Conservation (phyloP, 768 basidiomycete genomes). For the Clitopilus hobsonii region DNA sequence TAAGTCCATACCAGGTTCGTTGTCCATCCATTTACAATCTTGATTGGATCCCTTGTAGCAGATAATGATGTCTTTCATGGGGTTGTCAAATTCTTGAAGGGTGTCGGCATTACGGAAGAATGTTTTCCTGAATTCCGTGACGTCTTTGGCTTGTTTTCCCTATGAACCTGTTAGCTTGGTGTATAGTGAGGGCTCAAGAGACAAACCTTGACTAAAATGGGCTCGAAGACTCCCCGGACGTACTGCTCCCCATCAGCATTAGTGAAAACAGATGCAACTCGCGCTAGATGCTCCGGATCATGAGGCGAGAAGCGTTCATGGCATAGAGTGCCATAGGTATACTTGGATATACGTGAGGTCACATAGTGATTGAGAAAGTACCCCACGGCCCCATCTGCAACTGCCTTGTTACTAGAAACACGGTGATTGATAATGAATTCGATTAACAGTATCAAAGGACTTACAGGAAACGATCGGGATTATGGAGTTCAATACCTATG, state of each 20-base stretch:
- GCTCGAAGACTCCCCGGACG: constrained; percentile 15
- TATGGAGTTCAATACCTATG: too few species aligned
- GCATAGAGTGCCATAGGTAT: constrained; percentile 10
- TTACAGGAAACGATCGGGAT: too few species aligned
- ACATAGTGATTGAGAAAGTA: constrained; percentile 15
- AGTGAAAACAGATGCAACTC: neutral
- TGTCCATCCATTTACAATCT: neutral
- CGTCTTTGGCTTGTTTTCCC: neutral
- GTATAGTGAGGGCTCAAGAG: neutral
- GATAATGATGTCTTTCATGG: neutral
- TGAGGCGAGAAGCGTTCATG: neutral
- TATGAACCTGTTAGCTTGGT: neutral
- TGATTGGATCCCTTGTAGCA: neutral
- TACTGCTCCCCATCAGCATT: neutral
- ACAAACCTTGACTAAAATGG: constrained; percentile 20
- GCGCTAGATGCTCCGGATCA: too few species aligned
- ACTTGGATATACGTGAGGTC: constrained; percentile 9
- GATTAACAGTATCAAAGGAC: too few species aligned
- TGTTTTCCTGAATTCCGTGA: neutral
- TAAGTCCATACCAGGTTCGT: neutral
- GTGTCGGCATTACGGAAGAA: neutral
- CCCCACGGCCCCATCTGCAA: constrained; percentile 15
- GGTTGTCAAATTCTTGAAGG: neutral
- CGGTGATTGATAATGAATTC: too few species aligned
- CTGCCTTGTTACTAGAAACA: neutral